Percentiles rank a stretch among this genome's conserved stretches.
Evolutionary conservation across 768 basidiomycete genomes (phyloP).

Genomic region (Phanerodontia chrysosporium): DNA sequence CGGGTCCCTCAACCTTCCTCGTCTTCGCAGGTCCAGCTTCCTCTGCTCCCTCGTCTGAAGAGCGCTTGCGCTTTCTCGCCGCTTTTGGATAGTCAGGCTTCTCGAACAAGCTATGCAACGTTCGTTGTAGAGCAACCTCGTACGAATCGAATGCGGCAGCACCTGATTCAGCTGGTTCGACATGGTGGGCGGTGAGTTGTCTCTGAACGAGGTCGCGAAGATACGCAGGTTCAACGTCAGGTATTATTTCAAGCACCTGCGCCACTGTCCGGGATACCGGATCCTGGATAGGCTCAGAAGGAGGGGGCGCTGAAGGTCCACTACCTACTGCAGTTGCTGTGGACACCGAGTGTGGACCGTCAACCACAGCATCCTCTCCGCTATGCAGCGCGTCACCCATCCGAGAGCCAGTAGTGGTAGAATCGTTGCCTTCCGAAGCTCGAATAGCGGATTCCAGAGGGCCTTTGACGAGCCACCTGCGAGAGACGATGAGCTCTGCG

Average conservation of each 20-base stretch:
- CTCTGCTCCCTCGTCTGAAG: conserved; percentile 24
- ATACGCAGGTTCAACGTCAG: conserved; percentile 61
- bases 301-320: neutral
- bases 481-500: neutral
- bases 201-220: conserved; percentile 43
- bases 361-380: neutral
- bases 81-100: conserved; percentile 54
- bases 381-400: neutral
- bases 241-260: conserved; percentile 63
- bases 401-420: too few relatives aligned
- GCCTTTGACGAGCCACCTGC: too few relatives aligned
- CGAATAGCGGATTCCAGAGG: too few relatives aligned
- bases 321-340: neutral
- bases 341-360: neutral
- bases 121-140: conserved; percentile 43
- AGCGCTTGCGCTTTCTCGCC: conserved; percentile 33
- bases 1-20: conserved; percentile 50
- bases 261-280: conserved; percentile 30
- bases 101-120: conserved; percentile 62
- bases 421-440: too few relatives aligned
- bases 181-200: conserved; percentile 31
- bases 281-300: neutral
- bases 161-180: neutral
- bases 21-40: conserved; percentile 22
- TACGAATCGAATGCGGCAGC: neutral